phyloP scores from a whole-genome alignment of 2,329 filamentous ascomycete genomes.

The Paraconiothyrium brasiliense region DNA sequence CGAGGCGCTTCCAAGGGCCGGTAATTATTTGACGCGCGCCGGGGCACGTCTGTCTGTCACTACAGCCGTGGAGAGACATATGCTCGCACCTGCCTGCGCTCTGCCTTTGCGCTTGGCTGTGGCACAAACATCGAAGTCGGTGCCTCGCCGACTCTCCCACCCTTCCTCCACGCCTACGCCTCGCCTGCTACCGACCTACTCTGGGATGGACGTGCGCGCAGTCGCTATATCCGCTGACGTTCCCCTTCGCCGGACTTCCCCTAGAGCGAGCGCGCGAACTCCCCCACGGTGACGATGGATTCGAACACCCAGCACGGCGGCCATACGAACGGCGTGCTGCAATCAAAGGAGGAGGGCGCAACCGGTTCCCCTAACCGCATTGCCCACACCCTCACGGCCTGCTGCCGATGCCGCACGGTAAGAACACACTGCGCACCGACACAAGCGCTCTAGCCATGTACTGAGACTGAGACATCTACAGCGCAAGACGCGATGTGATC shows the following conservation, averaged over 20 bases:
- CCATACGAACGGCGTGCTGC: constrained; percentile 31
- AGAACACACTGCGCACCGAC: constrained; percentile 31
- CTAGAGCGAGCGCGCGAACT: constrained; percentile 4
- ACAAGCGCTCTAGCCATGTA: constrained; percentile 8
- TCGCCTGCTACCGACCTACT: constrained; percentile 15
- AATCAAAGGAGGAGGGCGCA: constrained; percentile 31
- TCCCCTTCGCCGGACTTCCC: constrained; percentile 21
- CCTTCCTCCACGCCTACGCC: neutral
- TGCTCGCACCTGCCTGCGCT: neutral
- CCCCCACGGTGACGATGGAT: constrained; percentile 33
- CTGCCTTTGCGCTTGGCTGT: constrained; percentile 18
- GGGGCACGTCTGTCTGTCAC: constrained; percentile 1
- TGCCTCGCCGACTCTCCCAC: constrained; percentile 9
- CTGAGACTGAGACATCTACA: constrained; percentile 49
- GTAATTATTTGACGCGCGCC: constrained; percentile 11
- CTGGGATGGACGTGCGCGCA: constrained; percentile 32
- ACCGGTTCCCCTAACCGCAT: constrained; percentile 64
- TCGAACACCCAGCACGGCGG: constrained; percentile 29
- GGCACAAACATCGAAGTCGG: constrained; percentile 7
- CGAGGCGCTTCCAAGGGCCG: constrained; percentile 1
- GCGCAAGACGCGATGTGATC: constrained; percentile 97
- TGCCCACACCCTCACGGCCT: constrained; percentile 81
- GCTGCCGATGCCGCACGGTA: constrained; percentile 82
- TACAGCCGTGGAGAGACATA: neutral
- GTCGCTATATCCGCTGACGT: constrained; percentile 27